Conservation (phyloP, 208 protist species). For the Leishmania turanica region DNA sequence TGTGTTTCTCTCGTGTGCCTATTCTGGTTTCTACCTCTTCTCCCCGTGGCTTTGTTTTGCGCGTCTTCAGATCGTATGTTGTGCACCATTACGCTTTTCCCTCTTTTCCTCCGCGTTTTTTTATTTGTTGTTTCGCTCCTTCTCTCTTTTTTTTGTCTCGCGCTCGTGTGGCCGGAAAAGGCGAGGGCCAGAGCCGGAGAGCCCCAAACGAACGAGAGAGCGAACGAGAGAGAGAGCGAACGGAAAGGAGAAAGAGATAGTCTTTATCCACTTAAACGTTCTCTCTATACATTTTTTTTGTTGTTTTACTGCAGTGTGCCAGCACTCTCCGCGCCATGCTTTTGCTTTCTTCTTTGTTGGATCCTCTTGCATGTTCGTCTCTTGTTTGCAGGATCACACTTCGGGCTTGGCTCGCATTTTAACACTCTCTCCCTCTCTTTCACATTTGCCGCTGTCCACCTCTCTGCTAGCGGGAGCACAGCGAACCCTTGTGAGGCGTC, state of each 20-base stretch:
- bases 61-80: not conserved
- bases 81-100: not conserved
- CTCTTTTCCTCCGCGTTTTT: not conserved
- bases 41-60: not conserved
- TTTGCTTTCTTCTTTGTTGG: not conserved
- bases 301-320: not conserved
- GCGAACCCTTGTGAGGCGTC: not conserved
- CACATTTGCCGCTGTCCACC: not conserved
- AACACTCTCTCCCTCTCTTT: not conserved
- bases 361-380: not conserved
- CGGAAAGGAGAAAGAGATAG: not conserved
- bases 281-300: conserved; percentile 1
- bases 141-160: not conserved
- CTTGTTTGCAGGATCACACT: not conserved
- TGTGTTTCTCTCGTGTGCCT: not conserved
- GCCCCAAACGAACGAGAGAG: no score
- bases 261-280: not conserved
- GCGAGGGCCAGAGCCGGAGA: no score
- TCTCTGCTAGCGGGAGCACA: not conserved
- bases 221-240: not conserved
- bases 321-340: not conserved
- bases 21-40: not conserved
- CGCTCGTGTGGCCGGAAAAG: not conserved
- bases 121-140: not conserved
- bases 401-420: not conserved